Conservation (phyloP, 176 grass and related monocot species). For the Oryza nivara region DNA sequence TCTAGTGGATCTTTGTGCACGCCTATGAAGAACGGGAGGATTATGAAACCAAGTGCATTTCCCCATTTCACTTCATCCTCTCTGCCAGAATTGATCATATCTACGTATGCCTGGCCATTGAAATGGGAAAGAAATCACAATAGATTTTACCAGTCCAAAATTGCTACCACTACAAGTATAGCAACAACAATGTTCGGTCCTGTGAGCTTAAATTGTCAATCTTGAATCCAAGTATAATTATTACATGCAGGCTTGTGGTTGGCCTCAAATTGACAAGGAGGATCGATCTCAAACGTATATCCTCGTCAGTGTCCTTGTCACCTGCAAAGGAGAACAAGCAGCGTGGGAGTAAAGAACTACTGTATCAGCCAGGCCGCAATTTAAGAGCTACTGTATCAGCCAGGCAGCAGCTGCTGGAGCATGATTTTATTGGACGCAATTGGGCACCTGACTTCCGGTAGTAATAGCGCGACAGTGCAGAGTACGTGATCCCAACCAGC, state of each 20-base stretch:
- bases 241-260: slow-evolving; percentile 68
- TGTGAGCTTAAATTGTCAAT: not conserved
- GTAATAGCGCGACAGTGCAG: slow-evolving; percentile 77
- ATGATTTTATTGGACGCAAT: not conserved
- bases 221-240: not conserved
- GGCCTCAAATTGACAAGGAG: slow-evolving; percentile 79
- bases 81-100: slow-evolving; percentile 61
- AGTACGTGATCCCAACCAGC: slow-evolving; percentile 70
- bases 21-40: slow-evolving; percentile 58
- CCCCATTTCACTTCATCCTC: slow-evolving; percentile 57
- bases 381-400: not conserved
- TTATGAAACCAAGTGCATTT: slow-evolving; percentile 66
- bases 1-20: slow-evolving; percentile 60
- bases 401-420: not conserved
- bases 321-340: slow-evolving; percentile 33
- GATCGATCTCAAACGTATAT: slow-evolving; percentile 67
- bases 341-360: not conserved
- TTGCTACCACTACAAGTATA: not conserved
- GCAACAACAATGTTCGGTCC: too few relatives aligned
- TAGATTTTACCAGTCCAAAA: not conserved
- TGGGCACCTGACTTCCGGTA: slow-evolving; percentile 64
- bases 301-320: slow-evolving; percentile 47
- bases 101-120: slow-evolving; percentile 57
- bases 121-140: not conserved
- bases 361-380: not conserved